Base-by-base conservation (phyloP, 352 stramenopile species). In the Pythium oligandrum region DNA sequence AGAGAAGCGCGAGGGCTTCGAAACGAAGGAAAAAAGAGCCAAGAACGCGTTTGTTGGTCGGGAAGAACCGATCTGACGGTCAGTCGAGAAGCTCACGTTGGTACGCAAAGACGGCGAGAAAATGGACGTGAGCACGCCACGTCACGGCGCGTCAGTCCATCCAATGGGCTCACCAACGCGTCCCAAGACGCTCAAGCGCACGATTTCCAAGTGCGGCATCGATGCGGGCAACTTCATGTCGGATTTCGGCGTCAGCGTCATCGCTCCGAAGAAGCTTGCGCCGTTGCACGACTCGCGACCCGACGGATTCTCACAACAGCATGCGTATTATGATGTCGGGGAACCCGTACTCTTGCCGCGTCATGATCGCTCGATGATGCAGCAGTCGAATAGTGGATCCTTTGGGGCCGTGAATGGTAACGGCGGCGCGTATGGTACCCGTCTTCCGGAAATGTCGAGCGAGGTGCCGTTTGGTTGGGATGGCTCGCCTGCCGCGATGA, bases 201-300 rank as follows among this genome's bases (percentile, higher is more conserved):
- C 78, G 30, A 87, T 90, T 64, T 90, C 78, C 55, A 87, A 90
- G 65, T 90, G 76, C 53, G 75, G 71, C 32, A 77, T 89, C 63
- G 68, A 78, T 53, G 60, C 48, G 30, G 59, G 17, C 17, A 26
- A 26, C 17, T 26, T 26, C 17, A 30, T n/a, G 39, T 63, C 11
- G 44, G 54, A 55, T 47, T 55, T 54, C 42, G 44, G 61, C 9
- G 34, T 55, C 33, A 51, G 48, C 35, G 40, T 38, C 7, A 44
- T 71, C 39, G 64, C 63, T 17, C 62, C 61, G 48, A 88, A 87
- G 55, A 78, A 78, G 47, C 58, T 84, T 4, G 75, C 70, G 30
- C 59, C 52, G 17, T 40, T 71, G 1, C 40, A 53, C 0, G 51
- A 71, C 40, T 35, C 53, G 42, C 33, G 43, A 38, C 26, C 11